Evolutionary conservation across 2,329 filamentous ascomycete genomes (phyloP).

Genomic region (Rhynchosporium agropyri): DNA sequence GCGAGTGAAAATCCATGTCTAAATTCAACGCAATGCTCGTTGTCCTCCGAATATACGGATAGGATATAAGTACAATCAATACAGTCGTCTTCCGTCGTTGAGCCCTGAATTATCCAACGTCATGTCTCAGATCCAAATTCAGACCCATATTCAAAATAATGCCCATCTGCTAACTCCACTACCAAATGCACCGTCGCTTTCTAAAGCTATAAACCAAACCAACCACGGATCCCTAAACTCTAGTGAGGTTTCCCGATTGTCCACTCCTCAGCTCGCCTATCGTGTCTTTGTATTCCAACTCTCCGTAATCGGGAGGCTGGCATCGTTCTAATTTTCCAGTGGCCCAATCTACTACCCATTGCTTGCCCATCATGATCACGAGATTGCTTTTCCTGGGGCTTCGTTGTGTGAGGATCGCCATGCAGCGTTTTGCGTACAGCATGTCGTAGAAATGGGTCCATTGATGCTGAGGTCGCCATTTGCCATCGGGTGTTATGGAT

Average conservation of each 20-base stretch:
- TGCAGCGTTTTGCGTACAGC: conserved; percentile 62
- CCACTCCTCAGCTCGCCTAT: conserved; percentile 5
- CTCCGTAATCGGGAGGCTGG: conserved; percentile 57
- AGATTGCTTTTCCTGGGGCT: conserved; percentile 61
- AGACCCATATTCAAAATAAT: neutral
- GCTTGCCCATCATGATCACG: conserved; percentile 58
- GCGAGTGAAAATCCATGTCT: neutral
- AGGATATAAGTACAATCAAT: conserved; percentile 18
- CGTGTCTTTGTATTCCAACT: conserved; percentile 34
- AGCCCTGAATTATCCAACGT: neutral
- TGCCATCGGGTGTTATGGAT: conserved; percentile 46
- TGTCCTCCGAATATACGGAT: conserved; percentile 8
- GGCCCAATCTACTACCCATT: conserved; percentile 62
- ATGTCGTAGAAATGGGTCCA: conserved; percentile 60
- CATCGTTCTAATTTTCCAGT: conserved; percentile 58
- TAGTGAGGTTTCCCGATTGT: neutral
- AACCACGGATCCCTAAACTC: neutral
- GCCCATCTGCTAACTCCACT: conserved; percentile 9
- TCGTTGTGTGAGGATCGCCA: conserved; percentile 58
- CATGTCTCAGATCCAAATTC: neutral
- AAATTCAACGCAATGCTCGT: conserved; percentile 4
- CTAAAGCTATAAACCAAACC: neutral
- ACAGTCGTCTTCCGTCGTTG: conserved; percentile 11
- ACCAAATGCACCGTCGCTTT: conserved; percentile 13
- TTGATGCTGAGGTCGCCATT: conserved; percentile 58